phyloP scores from a whole-genome alignment of 495 filamentous ascomycete genomes.

The Aspergillus funiculosus region DNA sequence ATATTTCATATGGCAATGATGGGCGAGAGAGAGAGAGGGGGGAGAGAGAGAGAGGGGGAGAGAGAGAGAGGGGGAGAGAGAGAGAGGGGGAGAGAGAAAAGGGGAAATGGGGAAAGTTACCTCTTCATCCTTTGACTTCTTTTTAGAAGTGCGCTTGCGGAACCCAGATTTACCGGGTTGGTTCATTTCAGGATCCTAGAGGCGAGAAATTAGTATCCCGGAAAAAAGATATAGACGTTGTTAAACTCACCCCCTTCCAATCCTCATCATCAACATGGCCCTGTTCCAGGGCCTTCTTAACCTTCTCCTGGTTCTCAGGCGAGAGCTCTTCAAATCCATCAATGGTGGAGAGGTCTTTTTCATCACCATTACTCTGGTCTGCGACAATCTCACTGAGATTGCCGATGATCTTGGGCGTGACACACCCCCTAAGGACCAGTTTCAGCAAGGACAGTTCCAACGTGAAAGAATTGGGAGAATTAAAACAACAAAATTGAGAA shows the following conservation, averaged over 20 bases:
- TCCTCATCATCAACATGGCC: constrained; percentile 73
- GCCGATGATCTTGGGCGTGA: constrained; percentile 57
- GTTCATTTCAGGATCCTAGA: constrained; percentile 63
- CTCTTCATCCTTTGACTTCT: constrained; percentile 38
- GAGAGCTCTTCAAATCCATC: constrained; percentile 71
- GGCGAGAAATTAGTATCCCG: background rate
- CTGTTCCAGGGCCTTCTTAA: constrained; percentile 54
- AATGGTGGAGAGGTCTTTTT: constrained; percentile 39
- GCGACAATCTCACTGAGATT: constrained; percentile 48
- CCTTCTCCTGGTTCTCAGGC: constrained; percentile 55
- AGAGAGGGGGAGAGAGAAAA: no score
- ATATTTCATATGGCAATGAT: no score
- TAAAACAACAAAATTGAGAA: background rate
- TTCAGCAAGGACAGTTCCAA: background rate
- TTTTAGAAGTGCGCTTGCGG: constrained; percentile 37
- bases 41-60: constrained; percentile 23
- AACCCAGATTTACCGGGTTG: constrained; percentile 60
- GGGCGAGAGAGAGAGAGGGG: background rate
- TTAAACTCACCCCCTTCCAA: constrained; percentile 65
- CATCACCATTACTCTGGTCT: constrained; percentile 19
- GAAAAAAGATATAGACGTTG: constrained; percentile 7
- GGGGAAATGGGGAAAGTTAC: no score
- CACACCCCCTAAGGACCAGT: constrained; percentile 83
- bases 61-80: no score
- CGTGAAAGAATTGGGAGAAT: background rate